Evolutionary conservation across 1,284 basidiomycete species (phyloP), one percentile per base, ranked within the genome.

Genomic region (Singerocomus inundabilis): DNA sequence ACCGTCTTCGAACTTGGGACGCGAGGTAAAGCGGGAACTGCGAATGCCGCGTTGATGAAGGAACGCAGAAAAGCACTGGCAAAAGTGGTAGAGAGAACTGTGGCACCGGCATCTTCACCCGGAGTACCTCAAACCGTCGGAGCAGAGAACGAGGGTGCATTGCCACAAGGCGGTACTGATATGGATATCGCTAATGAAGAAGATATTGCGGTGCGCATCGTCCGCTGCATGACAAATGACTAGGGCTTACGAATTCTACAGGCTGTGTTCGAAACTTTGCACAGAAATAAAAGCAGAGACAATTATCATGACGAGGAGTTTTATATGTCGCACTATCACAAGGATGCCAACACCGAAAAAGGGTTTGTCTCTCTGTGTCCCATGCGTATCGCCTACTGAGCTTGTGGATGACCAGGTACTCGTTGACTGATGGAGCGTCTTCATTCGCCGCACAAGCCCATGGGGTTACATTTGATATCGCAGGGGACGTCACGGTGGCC

Each of bases 1-100:
- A 99, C 96, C 0, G 87, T 98, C 26, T 88, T 99, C 52, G 96
- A 99, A 70, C 77, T 97, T 24, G 93, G 91, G 0, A 78, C 78
- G 2, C 82, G 88, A 53, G 88, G 88, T 1, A 87, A 84, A 53
- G 68, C 72, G 32, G 77, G 78, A 57, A 76, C 80, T 4, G 80
- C 78, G 8, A 85, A 80, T 46, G 80, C 84, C 3, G 72, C 79
- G 18, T 70, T 99, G 53, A 99, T 99, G 96, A 90, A 91, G 68
- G 85, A 91, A 57, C 77, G 96, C 15, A 76, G 95, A 56, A 88
- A 85, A 65, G 87, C 89, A 8, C 71, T 97, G 57, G 75, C 72
- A 26, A 89, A 84, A 63, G 84, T 85, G 4, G 74, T 69, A 6
- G 73, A 78, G 54, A 72, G 84, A 52, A 71, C 73, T 8, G 66